Conservation (phyloP, 441 rosid genomes). For the Populus hybrid region DNA sequence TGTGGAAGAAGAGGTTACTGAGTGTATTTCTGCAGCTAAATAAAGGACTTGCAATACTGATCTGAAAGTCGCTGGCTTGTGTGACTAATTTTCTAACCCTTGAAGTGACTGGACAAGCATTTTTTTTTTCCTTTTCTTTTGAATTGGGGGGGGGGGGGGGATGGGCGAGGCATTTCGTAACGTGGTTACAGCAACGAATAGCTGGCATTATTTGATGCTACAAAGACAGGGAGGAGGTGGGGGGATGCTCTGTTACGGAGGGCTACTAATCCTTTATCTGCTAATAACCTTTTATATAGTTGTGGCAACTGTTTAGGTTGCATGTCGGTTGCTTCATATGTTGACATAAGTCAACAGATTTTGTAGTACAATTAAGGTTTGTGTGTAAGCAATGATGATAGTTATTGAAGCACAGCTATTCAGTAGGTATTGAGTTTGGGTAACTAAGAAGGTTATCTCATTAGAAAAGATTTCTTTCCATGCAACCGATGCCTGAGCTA, state of each 20-base stretch:
- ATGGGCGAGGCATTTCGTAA: neutral
- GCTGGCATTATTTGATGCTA: neutral
- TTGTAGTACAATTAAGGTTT: neutral
- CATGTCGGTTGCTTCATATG: neutral
- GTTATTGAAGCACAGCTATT: neutral
- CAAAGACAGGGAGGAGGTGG: neutral
- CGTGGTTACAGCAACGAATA: neutral
- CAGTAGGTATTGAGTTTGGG: neutral
- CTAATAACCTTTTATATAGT: too few relatives aligned
- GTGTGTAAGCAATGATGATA: too few relatives aligned
- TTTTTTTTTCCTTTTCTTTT: neutral
- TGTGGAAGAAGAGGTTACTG: conserved; percentile 4
- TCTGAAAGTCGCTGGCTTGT: conserved; percentile 6
- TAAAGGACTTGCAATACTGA: conserved; percentile 2
- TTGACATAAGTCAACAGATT: neutral
- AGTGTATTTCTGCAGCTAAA: conserved; percentile 16
- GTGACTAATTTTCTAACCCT: neutral
- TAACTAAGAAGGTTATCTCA: neutral
- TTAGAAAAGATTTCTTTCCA: neutral
- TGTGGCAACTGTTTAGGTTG: neutral
- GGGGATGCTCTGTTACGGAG: neutral
- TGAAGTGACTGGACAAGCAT: neutral
- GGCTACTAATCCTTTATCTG: neutral
- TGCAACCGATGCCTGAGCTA: neutral
- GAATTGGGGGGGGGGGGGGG: neutral